Evolutionary conservation across 257 asterid species (phyloP).

Genomic region (Salvia hispanica): DNA sequence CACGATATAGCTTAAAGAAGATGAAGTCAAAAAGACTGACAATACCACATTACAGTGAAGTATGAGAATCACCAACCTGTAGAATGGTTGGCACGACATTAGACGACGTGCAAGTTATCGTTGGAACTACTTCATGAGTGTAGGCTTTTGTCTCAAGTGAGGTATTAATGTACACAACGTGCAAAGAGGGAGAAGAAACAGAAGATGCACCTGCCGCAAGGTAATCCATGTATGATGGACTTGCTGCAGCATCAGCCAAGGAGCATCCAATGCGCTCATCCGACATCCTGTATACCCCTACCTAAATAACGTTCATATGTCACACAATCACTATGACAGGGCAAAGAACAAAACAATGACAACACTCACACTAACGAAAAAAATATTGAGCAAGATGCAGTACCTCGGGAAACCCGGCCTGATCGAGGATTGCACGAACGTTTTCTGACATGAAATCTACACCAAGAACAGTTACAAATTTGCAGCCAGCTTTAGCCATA

Average conservation of each 20-base stretch:
- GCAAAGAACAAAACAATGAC: neutral
- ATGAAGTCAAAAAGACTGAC: slow-evolving; percentile 4
- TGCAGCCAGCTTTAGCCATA: slow-evolving; percentile 92
- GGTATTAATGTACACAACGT: slow-evolving; percentile 91
- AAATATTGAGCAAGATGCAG: slow-evolving; percentile 4
- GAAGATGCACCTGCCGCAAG: slow-evolving; percentile 70
- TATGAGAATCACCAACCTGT: slow-evolving; percentile 54
- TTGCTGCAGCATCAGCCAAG: slow-evolving; percentile 94
- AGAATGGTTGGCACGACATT: slow-evolving; percentile 88
- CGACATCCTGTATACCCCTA: slow-evolving; percentile 96
- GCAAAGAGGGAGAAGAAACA: slow-evolving; percentile 76
- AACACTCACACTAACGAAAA: neutral
- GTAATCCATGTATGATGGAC: slow-evolving; percentile 88
- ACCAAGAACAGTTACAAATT: slow-evolving; percentile 85
- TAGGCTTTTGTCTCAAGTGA: slow-evolving; percentile 91
- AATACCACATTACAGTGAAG: slow-evolving; percentile 3
- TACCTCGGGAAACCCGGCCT: slow-evolving; percentile 94
- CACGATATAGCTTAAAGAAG: slow-evolving; percentile 20
- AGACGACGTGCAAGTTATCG: slow-evolving; percentile 96
- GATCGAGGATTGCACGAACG: slow-evolving; percentile 94
- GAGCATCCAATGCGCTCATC: slow-evolving; percentile 84
- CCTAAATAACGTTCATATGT: slow-evolving; percentile 45
- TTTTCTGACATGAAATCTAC: slow-evolving; percentile 99
- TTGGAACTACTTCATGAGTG: slow-evolving; percentile 94
- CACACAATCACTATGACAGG: neutral